Base-by-base conservation (phyloP, 345 rosid species). In the Fremontodendron californicum region DNA sequence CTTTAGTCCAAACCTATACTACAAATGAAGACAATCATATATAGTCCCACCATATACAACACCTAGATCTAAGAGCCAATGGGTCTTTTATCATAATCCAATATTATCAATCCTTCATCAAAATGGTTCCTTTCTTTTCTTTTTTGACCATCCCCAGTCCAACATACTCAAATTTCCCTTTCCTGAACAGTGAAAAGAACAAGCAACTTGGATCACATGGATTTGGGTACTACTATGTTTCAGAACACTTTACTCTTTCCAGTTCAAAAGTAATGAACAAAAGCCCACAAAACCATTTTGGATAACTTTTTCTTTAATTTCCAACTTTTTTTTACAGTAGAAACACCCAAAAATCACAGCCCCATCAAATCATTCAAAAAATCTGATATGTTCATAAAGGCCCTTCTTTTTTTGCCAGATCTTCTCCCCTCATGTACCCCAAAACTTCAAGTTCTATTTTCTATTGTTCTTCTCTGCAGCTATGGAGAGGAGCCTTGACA, bases 401-500 rank as follows among this genome's bases (percentile, higher is more conserved):
- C 76, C 27, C 11, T 73, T 46, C 70, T 31, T 42, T 31, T 43
- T 31, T 21, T 5, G 60, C 49, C 61, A 63, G 12, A 10, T 39
- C 70, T 46, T 48, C 3, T 23, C 21, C 21, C 19, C 23, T 7
- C 5, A 10, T 51, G 49, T 51, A 33, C 16, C 77, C 74, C 75
- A 58, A 19, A 65, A 27, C 76, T 77, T 92, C 84, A 91, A 55
- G 82, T 21, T 83, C 88, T 86, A 73, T 87, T 89, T 89, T 81
- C 88, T 86, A 61, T 52, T 78, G 82, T 65, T 82, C 87, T 45
- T 87, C 65, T 93, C 95, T 10, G 88, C 88, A 49, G 89, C 90
- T 39, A 91, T 69, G 21, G 89, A 74, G 67, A 94, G 90, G 60
- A 91, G 98, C 75, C 95, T 89, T 1, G 95, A 73, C 13, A 94